These are phyloP conservation scores for Globisporangium acanthophoron DNA, from an alignment of 352 stramenopile genomes.

Conservation along the genomic window DNA sequence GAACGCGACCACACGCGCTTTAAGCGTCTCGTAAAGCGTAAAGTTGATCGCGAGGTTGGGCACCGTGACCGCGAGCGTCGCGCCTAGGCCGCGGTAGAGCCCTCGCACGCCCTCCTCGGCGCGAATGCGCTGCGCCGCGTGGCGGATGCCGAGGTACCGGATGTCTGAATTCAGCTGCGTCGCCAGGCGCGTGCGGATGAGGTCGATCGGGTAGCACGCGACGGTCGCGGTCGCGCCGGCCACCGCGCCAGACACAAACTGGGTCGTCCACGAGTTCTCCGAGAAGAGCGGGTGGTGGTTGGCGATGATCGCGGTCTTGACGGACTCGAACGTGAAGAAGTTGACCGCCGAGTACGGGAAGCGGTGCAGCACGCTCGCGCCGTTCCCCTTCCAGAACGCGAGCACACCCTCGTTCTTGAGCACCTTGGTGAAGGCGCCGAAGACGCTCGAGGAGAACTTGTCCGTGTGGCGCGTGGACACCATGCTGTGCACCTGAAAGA, in stretches of 20 bases:
- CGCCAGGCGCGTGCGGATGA: constrained; percentile 92
- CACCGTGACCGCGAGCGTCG: constrained; percentile 93
- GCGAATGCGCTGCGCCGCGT: constrained; percentile 92
- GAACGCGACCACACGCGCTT: constrained; percentile 85
- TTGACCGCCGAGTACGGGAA: constrained; percentile 97
- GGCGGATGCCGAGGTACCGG: constrained; percentile 87
- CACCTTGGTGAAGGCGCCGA: constrained; percentile 86
- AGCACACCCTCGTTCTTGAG: constrained; percentile 90
- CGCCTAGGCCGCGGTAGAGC: constrained; percentile 91
- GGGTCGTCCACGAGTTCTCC: constrained; percentile 66
- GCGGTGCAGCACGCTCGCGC: constrained; percentile 92
- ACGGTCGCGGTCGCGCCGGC: constrained; percentile 74
- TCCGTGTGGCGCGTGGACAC: constrained; percentile 86
- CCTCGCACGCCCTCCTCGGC: constrained; percentile 82
- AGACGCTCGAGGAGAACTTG: constrained; percentile 69
- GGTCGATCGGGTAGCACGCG: constrained; percentile 95
- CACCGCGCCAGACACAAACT: constrained; percentile 69
- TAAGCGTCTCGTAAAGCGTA: constrained; percentile 93
- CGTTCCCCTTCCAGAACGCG: constrained; percentile 95
- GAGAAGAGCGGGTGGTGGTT: constrained; percentile 62
- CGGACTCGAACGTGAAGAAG: constrained; percentile 95
- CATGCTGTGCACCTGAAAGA: constrained; percentile 96
- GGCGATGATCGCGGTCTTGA: constrained; percentile 73
- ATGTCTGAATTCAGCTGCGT: constrained; percentile 91
- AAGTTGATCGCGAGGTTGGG: constrained; percentile 96